Percentiles rank a stretch among this genome's conserved stretches.
These are phyloP conservation scores for Aspergillus sp. DNA, from an alignment of 2,329 filamentous ascomycete species.

Conservation along the genomic window DNA sequence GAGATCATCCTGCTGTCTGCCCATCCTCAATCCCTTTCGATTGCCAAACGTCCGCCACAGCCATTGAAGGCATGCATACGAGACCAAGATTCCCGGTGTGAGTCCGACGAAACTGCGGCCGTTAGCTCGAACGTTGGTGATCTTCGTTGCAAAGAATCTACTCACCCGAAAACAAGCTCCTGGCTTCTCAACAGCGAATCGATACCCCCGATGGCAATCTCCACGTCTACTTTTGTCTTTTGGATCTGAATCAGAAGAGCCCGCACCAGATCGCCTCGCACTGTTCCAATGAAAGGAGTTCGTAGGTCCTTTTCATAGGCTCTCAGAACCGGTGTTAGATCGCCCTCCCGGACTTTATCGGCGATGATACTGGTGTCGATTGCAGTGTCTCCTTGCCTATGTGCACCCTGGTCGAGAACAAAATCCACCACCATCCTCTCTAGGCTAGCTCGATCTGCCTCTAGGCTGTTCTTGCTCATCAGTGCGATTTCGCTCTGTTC, in stretches of 20 bases:
- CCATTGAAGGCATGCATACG: constrained; percentile 72
- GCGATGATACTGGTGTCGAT: constrained; percentile 72
- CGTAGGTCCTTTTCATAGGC: constrained; percentile 90
- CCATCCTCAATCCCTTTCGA: constrained; percentile 65
- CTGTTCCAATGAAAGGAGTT: constrained; percentile 75
- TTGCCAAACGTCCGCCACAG: constrained; percentile 67
- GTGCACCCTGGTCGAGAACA: constrained; percentile 73
- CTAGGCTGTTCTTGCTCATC: constrained; percentile 89
- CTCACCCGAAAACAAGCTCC: constrained; percentile 81
- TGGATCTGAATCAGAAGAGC: constrained; percentile 94
- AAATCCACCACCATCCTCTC: constrained; percentile 99
- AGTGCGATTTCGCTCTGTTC: constrained; percentile 91
- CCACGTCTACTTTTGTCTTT: constrained; percentile 97
- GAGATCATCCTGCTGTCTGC: constrained; percentile 66
- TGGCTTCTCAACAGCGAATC: constrained; percentile 93
- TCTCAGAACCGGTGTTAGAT: constrained; percentile 84
- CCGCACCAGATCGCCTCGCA: constrained; percentile 83
- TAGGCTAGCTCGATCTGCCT: constrained; percentile 84
- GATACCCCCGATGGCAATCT: constrained; percentile 93
- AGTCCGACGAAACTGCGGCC: constrained; percentile 75
- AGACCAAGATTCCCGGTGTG: constrained; percentile 88
- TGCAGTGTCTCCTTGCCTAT: constrained; percentile 44
- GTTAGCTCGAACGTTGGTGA: constrained; percentile 12
- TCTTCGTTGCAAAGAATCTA: background rate
- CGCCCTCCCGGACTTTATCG: constrained; percentile 80